A percentile compares a stretch with the other conserved stretches of the same genome.
These are phyloP conservation scores for Conringia planisiliqua DNA, from an alignment of 345 rosid genomes.

Conservation along the genomic window DNA sequence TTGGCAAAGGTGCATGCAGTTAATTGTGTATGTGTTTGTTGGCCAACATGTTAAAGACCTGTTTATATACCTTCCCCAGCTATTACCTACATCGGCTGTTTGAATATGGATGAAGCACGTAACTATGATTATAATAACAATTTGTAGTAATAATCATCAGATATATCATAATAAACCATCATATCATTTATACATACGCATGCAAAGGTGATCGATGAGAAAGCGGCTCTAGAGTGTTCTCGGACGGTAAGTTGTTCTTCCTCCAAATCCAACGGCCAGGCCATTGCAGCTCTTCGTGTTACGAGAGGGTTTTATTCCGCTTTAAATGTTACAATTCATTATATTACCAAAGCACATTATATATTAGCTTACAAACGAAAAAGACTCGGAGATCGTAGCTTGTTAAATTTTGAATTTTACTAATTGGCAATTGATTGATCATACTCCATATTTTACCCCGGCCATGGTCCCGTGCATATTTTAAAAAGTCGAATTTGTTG, in stretches of 20 bases:
- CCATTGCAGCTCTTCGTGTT: constrained; percentile 29
- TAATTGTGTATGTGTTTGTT: neutral
- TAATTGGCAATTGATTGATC: neutral
- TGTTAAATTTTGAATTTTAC: neutral
- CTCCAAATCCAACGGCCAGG: constrained; percentile 29
- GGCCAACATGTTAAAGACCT: neutral
- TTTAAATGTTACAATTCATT: neutral
- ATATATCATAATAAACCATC: neutral
- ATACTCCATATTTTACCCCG: neutral
- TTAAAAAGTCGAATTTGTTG: neutral
- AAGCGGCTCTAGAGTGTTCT: constrained; percentile 13
- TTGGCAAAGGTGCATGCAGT: neutral
- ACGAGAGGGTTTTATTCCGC: neutral
- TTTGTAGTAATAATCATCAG: neutral
- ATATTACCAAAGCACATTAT: neutral
- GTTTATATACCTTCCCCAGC: constrained; percentile 1
- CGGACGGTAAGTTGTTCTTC: constrained; percentile 27
- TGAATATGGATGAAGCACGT: neutral
- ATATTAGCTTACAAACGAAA: neutral
- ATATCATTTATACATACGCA: neutral
- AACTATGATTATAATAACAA: neutral
- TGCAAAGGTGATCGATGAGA: constrained; percentile 4
- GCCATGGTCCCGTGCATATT: neutral
- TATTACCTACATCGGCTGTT: neutral
- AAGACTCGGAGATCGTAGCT: neutral